Percentiles rank a stretch among this genome's conserved stretches.
phyloP scores from a whole-genome alignment of 441 rosid genomes.

The Mallotus japonicus region DNA sequence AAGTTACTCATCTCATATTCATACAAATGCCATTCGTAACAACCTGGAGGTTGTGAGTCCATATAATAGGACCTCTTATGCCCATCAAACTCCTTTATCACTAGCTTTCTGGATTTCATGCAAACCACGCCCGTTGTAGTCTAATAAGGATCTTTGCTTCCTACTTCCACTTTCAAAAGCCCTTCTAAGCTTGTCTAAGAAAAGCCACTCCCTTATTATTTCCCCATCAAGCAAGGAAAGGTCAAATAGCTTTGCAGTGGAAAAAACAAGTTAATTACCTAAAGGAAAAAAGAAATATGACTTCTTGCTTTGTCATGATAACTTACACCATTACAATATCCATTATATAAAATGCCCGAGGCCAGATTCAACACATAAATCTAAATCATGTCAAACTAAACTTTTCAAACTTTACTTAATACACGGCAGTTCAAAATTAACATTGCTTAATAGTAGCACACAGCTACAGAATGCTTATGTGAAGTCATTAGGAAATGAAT shows the following conservation, averaged over 20 bases:
- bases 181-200: conserved; percentile 88
- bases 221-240: conserved; percentile 72
- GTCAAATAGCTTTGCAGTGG: conserved; percentile 81
- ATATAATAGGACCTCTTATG: conserved; percentile 88
- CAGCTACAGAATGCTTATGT: conserved; percentile 1
- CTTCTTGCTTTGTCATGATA: neutral
- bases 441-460: neutral
- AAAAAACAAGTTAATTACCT: conserved; percentile 2
- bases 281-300: neutral
- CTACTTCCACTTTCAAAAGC: conserved; percentile 95
- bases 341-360: neutral
- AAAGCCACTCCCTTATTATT: conserved; percentile 94
- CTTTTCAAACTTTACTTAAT: neutral
- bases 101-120: conserved; percentile 93
- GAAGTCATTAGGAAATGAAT: conserved; percentile 5
- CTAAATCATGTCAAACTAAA: neutral
- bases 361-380: neutral
- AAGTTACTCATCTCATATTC: conserved; percentile 83
- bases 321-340: neutral
- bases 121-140: conserved; percentile 92
- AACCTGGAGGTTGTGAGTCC: conserved; percentile 90
- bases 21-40: conserved; percentile 83
- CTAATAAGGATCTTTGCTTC: conserved; percentile 95
- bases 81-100: conserved; percentile 83
- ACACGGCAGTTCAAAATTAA: neutral